Evolutionary conservation across 352 stramenopile genomes (phyloP), one percentile per base, ranked within the genome.

Genomic region (Stramenopiles sp.): DNA sequence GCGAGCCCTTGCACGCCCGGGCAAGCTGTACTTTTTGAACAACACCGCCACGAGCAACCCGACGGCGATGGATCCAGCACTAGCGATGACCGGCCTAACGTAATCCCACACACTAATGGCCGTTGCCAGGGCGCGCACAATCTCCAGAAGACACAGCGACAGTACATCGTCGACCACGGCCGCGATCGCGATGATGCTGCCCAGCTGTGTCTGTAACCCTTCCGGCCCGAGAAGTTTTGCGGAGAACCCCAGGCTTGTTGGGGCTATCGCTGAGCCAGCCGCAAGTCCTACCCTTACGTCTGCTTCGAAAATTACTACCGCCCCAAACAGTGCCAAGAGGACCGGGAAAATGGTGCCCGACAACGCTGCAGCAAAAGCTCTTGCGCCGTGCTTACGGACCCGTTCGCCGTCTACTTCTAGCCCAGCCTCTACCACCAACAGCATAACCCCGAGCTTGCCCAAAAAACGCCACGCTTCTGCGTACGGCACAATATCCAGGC

Each of bases 91-190:
- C 34, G 77, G 77, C 68, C 75, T 32, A 33, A 34, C 18, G 6
- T 78, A 43, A 34, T 78, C 68, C 43, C 43, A 53, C 12, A 25
- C 25, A 12, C 12, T 53, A 12, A 53, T 25, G 12, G 43, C 43
- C 33, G 49, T 49, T 34, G 35, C 77, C 25, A 79, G 68, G 12
- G 77, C 74, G 35, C 79, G 32, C 32, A 79, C 75, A 73, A 79
- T 76, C 35, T 71, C 74, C 18, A 79, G 75, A 32, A 79, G 68
- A 4, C 78, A 68, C 3, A 79, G 77, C 34, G 77, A 79, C 25
- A 79, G 37, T 30, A 79, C 77, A 37, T 79, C 77, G 34, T 79
- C 77, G 6, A 79, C 73, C 0, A 79, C 77, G 1, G 77, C 77
- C 2, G 75, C 77, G 4, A 73, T 75, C 37, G 74, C 77, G 18